phyloP scores from a whole-genome alignment of 352 stramenopile species.

The Pythium sukuiense region DNA sequence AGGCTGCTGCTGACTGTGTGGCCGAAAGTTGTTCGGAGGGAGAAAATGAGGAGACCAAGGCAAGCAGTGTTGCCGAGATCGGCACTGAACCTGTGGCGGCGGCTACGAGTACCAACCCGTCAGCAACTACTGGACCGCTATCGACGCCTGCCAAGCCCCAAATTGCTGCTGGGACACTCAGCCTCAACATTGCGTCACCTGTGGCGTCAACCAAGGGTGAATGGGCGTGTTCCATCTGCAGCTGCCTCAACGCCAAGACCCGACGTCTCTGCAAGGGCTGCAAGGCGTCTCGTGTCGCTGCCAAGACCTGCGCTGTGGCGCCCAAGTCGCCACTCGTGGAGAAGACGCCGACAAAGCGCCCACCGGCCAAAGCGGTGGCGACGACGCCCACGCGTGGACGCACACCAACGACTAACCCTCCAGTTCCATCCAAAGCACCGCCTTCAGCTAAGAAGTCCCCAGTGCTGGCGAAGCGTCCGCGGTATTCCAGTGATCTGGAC shows the following conservation, averaged over 20 bases:
- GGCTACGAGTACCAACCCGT: neutral
- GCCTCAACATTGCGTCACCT: constrained; percentile 15
- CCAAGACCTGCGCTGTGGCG: constrained; percentile 19
- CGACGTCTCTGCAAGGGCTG: constrained; percentile 55
- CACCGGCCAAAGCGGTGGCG: neutral
- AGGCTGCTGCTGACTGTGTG: constrained; percentile 21
- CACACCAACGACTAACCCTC: neutral
- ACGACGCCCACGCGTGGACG: constrained; percentile 12
- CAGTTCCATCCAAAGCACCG: constrained; percentile 2
- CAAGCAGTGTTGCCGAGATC: neutral
- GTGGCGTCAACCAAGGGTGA: constrained; percentile 25
- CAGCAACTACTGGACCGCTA: neutral
- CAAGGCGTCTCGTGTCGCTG: constrained; percentile 24
- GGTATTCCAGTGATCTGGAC: constrained; percentile 11
- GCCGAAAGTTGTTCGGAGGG: constrained; percentile 27
- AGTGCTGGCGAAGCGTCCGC: constrained; percentile 16
- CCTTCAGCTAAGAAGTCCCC: neutral
- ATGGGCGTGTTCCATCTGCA: constrained; percentile 57
- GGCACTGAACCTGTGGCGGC: constrained; percentile 4
- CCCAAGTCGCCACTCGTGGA: constrained; percentile 2
- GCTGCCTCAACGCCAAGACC: constrained; percentile 49
- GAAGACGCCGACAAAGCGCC: constrained; percentile 11
- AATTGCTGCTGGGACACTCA: neutral
- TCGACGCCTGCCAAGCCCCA: neutral
- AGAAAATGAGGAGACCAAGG: constrained; percentile 10